phyloP scores from a whole-genome alignment of 2,329 filamentous ascomycete species.

The Fusarium nisikadoi region DNA sequence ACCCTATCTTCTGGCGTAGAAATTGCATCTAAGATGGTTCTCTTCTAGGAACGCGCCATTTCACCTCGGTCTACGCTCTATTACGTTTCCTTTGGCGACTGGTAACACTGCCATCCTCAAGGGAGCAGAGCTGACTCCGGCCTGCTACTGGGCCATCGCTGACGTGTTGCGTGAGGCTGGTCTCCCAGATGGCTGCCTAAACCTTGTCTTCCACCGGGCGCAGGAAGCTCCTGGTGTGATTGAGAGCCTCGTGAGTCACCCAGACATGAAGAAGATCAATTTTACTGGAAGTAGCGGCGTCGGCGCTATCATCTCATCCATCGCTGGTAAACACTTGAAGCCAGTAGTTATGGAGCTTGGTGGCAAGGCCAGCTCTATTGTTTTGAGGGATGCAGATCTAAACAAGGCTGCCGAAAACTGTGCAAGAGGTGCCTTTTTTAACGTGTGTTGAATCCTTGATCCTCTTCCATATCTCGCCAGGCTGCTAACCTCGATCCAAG shows the following conservation, averaged over 20 bases:
- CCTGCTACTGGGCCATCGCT: background rate
- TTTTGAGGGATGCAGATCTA: background rate
- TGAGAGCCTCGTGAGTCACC: background rate
- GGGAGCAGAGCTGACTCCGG: background rate
- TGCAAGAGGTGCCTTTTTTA: background rate
- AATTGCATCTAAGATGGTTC: background rate
- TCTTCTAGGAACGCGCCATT: background rate
- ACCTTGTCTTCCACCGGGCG: background rate
- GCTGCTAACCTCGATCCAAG: background rate
- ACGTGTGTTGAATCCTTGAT: background rate
- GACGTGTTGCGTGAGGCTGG: background rate
- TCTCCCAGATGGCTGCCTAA: background rate
- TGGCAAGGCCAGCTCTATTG: background rate
- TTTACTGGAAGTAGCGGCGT: background rate
- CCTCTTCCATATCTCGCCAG: background rate
- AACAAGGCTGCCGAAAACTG: background rate
- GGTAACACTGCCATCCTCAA: background rate
- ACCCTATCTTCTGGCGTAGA: accelerated
- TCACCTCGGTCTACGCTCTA: background rate
- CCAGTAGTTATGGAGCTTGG: background rate
- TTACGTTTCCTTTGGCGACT: background rate
- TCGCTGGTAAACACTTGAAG: background rate
- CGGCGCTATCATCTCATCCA: background rate
- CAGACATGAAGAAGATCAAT: background rate
- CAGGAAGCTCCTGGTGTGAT: background rate